Evolutionary conservation across 257 asterid genomes (phyloP), one percentile per base, ranked within the genome.

Genomic region (Plantago ovata): DNA sequence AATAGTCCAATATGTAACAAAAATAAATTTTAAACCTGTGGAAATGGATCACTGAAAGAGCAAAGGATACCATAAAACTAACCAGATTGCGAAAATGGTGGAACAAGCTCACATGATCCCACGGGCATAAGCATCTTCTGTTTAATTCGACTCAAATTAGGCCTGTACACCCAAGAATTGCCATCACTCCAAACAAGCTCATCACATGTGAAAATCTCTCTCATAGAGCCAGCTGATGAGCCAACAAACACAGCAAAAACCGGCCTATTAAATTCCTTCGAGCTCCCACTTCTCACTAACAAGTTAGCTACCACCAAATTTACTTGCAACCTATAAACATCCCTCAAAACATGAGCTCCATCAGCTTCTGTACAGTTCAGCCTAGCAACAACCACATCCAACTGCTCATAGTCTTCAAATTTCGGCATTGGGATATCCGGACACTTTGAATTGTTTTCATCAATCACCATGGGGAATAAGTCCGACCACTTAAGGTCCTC

Each of bases 181-280:
- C 78, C 84, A 38, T 60, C 76, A 39, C 69, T 56, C 72, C 75
- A 75, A 56, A 86, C 41, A n/a, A 89, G 54, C 58, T 86, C 95
- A 75, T 89, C 90, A 77, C 95, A 89, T 42, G 75, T 68, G 52
- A 89, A 89, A 3, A 86, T 70, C 73, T 86, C 97, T 87, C 77
- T 68, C 95, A 89, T 84, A 0, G 95, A 86, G 3, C 64, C 77
- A 72, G 86, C 73, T 38, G 75, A 73, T 24, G 73, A 42, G 12
- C 93, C 94, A 36, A 82, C n/a, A 65, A 86, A 84, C 71, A 82
- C 89, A 12, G 65, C 88, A 60, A 58, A 79, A 13, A 72, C 60
- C 2, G 69, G 63, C 1, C 67, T 51, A 42, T 45, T 8, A 28
- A 36, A 22, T 14, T 61, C 51, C 61, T 51, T 46, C 70, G 74